Conservation (phyloP, 352 stramenopile genomes). For the Saprolegnia parasitica region DNA sequence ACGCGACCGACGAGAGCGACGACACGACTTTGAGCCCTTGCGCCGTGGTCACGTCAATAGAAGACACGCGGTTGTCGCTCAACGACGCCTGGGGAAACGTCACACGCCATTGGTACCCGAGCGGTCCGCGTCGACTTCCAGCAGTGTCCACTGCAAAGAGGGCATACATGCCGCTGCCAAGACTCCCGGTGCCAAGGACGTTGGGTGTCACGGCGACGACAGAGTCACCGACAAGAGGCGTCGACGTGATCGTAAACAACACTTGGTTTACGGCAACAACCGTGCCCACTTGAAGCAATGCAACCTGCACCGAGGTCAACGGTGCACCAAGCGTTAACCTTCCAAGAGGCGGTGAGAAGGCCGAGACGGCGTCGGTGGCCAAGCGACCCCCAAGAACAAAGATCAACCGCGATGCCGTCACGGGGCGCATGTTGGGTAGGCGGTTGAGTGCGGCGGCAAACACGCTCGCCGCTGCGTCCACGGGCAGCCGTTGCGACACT, state of each 20-base stretch:
- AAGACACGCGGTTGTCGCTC: constrained; percentile 1
- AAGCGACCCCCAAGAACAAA: constrained; percentile 45
- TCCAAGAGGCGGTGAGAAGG: constrained; percentile 38
- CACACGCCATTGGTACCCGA: constrained; percentile 67
- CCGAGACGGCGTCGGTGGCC: constrained; percentile 35
- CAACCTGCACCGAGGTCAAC: constrained; percentile 37
- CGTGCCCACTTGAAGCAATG: constrained; percentile 38
- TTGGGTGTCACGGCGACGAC: constrained; percentile 41
- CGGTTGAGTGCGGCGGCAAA: constrained; percentile 39
- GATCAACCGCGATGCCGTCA: constrained; percentile 41
- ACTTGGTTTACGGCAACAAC: constrained; percentile 36
- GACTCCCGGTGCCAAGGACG: constrained; percentile 34
- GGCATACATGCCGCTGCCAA: constrained; percentile 32
- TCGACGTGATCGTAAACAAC: constrained; percentile 41
- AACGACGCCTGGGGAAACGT: constrained; percentile 46
- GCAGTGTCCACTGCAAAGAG: constrained; percentile 43
- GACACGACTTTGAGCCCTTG: constrained; percentile 47
- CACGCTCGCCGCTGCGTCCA: constrained; percentile 43
- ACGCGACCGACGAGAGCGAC: constrained; percentile 45
- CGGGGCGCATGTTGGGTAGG: constrained; percentile 48
- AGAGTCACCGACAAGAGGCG: constrained; percentile 38
- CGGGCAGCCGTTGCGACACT: constrained; percentile 42
- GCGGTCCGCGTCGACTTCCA: constrained; percentile 39
- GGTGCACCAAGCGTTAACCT: constrained; percentile 38
- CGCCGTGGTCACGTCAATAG: constrained; percentile 34